Base-by-base conservation (phyloP, 2,329 filamentous ascomycete species). In the Fusarium dlaminii region DNA sequence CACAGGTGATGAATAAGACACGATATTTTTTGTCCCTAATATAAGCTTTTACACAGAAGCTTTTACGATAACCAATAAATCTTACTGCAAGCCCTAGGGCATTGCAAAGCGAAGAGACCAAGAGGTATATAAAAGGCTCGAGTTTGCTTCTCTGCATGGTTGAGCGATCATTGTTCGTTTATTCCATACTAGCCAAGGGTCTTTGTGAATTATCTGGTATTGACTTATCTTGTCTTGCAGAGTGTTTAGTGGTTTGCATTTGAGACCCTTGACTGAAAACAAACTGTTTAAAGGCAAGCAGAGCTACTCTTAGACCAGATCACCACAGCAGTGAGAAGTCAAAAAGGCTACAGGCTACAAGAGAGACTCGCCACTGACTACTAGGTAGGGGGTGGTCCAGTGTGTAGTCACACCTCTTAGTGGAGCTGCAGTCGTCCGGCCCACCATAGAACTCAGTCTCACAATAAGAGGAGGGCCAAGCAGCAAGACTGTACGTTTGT, bases 171-270 rank as follows among this genome's bases (percentile, higher is more conserved):
- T 29, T 1, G 6, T 29, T 22, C 14, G 1, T 48, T 22, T 48
- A 1, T 8, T 11, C 11, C 45, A 29, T 22, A 3, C 1, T 1
- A 8, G 1, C 3, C 3, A 22, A 46, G 1, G 1, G 3, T 13
- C 12, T 34, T 14, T 13, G 48, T n/a, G 14, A 13, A 10, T 17
- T 14, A 1, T 8, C 22, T 7, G 22, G n/a, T 14, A 20, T 34
- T 13, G 11, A 10, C 11, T n/a, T 22, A 6, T 13, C 43, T 27
- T 22, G 20, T 18, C 8, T 24, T 10, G 17, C 3, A 4, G 30
- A 51, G 30, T 51, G 48, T 11, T 51, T 34, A 8, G 17, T 51
- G 12, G 12, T 30, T 51, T 34, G 30, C 10, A n/a, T 49, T 17
- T 18, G 10, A 17, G 20, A 10, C 5, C 0, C 12, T 34, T 34